Evolutionary conservation across 2,329 filamentous ascomycete species (phyloP).

Genomic region (Chaetomiaceae sp.): DNA sequence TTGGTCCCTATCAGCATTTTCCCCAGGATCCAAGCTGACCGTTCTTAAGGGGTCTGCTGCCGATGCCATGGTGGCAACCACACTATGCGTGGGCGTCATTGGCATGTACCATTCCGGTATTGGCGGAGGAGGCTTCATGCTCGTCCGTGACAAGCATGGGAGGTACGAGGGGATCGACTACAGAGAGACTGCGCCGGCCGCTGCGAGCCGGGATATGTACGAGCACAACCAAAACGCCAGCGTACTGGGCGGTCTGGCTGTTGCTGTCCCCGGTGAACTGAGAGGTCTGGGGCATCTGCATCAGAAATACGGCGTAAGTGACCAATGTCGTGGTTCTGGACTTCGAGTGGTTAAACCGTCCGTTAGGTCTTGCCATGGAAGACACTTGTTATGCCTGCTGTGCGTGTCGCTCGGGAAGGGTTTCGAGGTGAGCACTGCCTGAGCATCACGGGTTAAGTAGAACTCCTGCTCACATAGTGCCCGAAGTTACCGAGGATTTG

Average conservation of each 20-base stretch:
- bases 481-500: conserved; percentile 64
- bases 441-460: too few species aligned
- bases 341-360: not conserved
- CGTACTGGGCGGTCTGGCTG: conserved; percentile 67
- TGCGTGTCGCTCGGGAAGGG: conserved; percentile 67
- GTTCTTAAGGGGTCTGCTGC: conserved; percentile 62
- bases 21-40: not conserved
- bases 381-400: conserved; percentile 67
- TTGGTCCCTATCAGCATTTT: not conserved
- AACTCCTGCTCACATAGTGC: conserved; percentile 26
- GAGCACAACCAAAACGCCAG: conserved; percentile 63
- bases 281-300: conserved; percentile 78
- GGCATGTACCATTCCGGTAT: conserved; percentile 79
- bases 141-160: conserved; percentile 69
- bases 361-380: conserved; percentile 57
- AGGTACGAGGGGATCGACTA: conserved; percentile 85
- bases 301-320: conserved; percentile 58
- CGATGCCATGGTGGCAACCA: conserved; percentile 69
- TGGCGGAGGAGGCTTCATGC: conserved; percentile 86
- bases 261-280: conserved; percentile 69
- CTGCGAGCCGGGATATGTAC: conserved; percentile 82
- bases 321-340: not conserved
- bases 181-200: conserved; percentile 78
- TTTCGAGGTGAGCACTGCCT: conserved; percentile 46
- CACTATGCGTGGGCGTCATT: conserved; percentile 70